Conservation (phyloP, 768 basidiomycete genomes). For the Trametes maxima region DNA sequence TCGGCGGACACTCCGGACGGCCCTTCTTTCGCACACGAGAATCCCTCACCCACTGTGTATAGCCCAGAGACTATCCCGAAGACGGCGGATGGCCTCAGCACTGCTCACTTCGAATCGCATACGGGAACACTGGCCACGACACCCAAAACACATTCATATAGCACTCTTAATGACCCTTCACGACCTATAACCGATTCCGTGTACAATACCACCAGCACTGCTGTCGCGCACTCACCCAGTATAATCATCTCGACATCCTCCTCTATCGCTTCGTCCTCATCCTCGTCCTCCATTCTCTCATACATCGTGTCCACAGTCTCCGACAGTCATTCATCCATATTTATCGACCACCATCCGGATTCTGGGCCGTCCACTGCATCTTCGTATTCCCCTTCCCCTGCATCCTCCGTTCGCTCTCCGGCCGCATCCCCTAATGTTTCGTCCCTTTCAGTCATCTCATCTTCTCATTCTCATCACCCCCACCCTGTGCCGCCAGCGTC, state of each 20-base stretch:
- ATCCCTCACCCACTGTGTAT: not conserved
- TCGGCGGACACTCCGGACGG: not conserved
- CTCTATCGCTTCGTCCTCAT: slow-evolving; percentile 9
- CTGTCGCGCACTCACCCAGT: not conserved
- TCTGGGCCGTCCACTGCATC: slow-evolving; percentile 21
- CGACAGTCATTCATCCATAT: slow-evolving; percentile 20
- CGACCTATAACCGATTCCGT: slow-evolving; percentile 22
- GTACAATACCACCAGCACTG: slow-evolving; percentile 21
- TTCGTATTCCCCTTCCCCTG: slow-evolving; percentile 7
- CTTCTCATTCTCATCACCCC: slow-evolving; percentile 25
- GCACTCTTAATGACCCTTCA: slow-evolving; percentile 18
- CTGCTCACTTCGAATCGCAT: not conserved
- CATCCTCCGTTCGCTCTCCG: slow-evolving; percentile 6
- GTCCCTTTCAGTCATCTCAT: slow-evolving; percentile 9
- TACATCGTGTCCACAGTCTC: slow-evolving; percentile 13
- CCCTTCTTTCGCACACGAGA: not conserved
- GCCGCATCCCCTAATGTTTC: slow-evolving; percentile 12
- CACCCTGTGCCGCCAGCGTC: slow-evolving; percentile 27
- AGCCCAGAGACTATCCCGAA: not conserved
- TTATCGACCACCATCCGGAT: slow-evolving; percentile 9
- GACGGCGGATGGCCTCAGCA: not conserved
- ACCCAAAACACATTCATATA: not conserved
- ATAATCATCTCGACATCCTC: slow-evolving; percentile 7
- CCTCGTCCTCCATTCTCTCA: slow-evolving; percentile 6
- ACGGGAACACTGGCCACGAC: not conserved